Conservation (phyloP, 306 rosid genomes). For the Lupinus albus region DNA sequence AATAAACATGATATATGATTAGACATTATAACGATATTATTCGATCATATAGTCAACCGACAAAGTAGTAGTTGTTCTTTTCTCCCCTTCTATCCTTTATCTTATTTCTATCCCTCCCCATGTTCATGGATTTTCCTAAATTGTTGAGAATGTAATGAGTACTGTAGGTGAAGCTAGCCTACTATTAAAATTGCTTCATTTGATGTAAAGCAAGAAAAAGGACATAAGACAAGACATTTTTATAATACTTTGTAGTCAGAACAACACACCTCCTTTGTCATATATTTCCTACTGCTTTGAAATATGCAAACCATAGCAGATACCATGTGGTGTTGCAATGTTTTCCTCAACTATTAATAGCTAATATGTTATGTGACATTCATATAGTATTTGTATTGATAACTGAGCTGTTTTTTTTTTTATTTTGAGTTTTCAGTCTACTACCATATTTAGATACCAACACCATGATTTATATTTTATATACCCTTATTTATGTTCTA, state of each 20-base stretch:
- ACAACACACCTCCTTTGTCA: constrained; percentile 38
- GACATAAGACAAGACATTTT: constrained; percentile 31
- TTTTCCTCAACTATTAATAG: constrained; percentile 46
- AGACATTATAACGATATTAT: too few species aligned
- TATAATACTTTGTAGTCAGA: constrained; percentile 21
- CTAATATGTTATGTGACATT: constrained; percentile 38
- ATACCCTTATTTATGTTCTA: too few species aligned
- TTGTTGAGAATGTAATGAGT: constrained; percentile 29
- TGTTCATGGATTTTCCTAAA: constrained; percentile 2
- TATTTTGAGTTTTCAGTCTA: too few species aligned
- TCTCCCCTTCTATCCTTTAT: constrained; percentile 30
- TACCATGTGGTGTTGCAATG: constrained; percentile 58
- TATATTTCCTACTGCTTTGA: constrained; percentile 22
- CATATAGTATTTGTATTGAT: constrained; percentile 33
- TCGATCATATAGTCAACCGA: too few species aligned
- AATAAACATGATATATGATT: too few species aligned
- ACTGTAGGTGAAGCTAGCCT: constrained; percentile 16
- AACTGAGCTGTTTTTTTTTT: constrained; percentile 45
- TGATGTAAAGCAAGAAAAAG: constrained; percentile 51
- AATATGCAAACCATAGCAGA: constrained; percentile 35
- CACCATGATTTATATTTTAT: too few species aligned
- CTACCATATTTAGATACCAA: too few species aligned
- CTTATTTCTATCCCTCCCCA: background rate
- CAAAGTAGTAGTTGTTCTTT: constrained; percentile 39
- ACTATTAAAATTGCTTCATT: constrained; percentile 35